Conservation (phyloP, 2,329 filamentous ascomycete genomes). For the Gyromitra esculenta region DNA sequence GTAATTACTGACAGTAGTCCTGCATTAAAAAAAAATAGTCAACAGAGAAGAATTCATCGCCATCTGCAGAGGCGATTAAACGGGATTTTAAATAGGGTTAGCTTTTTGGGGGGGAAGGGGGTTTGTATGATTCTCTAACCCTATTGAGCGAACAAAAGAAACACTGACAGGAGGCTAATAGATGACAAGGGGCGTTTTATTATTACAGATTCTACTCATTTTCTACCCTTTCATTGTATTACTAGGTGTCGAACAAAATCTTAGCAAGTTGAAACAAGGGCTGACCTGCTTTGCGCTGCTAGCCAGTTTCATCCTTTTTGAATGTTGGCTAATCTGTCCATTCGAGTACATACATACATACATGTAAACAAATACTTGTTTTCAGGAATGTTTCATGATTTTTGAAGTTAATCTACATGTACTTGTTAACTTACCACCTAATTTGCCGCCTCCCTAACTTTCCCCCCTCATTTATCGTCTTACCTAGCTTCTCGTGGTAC, state of each 20-base stretch:
- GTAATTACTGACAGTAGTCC: constrained; percentile 7
- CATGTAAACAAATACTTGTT: neutral
- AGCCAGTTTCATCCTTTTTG: neutral
- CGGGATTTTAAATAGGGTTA: neutral
- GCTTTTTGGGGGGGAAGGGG: neutral
- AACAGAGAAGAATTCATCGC: constrained; percentile 75
- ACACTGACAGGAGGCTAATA: constrained; percentile 9
- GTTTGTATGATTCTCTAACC: constrained; percentile 27
- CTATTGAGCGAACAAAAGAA: constrained; percentile 3
- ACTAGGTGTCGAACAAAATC: constrained; percentile 14
- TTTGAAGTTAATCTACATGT: neutral
- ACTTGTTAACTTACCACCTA: neutral
- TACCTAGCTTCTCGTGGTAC: neutral
- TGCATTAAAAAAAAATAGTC: constrained; percentile 61
- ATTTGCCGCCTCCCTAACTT: neutral
- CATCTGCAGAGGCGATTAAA: constrained; percentile 61
- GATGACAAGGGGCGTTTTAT: constrained; percentile 15
- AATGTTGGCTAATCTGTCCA: neutral
- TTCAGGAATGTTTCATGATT: neutral
- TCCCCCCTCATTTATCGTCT: neutral
- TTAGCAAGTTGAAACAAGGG: constrained; percentile 12
- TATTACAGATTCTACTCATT: constrained; percentile 15
- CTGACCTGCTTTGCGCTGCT: neutral
- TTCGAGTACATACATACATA: neutral
- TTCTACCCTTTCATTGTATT: constrained; percentile 26